Conservation (phyloP, 2,329 filamentous ascomycete species). For the Rhytidhysteron rufulum region DNA sequence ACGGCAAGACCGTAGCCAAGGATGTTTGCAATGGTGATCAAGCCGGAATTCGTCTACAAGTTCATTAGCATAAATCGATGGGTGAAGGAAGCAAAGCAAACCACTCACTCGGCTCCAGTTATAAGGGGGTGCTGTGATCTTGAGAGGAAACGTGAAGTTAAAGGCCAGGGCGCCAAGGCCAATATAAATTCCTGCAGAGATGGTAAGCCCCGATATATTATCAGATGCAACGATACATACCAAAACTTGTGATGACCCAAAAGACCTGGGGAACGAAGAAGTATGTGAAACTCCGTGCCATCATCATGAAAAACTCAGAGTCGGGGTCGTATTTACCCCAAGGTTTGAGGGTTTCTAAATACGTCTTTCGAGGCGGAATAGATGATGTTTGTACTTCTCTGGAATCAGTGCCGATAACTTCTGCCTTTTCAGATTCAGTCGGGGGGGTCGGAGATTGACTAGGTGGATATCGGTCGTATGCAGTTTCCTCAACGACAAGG, state of each 20-base stretch:
- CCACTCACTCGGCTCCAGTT: slow-evolving; percentile 16
- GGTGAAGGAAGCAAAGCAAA: neutral
- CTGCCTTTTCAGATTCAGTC: slow-evolving; percentile 11
- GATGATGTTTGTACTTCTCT: neutral
- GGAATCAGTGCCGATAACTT: slow-evolving; percentile 20
- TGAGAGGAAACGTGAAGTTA: slow-evolving; percentile 37
- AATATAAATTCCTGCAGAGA: slow-evolving; percentile 26
- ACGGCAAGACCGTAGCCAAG: slow-evolving; percentile 33
- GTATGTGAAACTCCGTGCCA: slow-evolving; percentile 31
- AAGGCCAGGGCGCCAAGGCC: slow-evolving; percentile 35
- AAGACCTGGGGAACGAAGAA: slow-evolving; percentile 35
- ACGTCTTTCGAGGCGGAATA: slow-evolving; percentile 23
- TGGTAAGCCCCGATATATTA: neutral
- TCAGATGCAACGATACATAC: slow-evolving; percentile 5
- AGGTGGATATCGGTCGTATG: slow-evolving; percentile 35
- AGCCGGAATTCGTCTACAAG: slow-evolving; percentile 17
- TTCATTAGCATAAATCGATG: neutral
- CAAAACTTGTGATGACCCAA: slow-evolving; percentile 36
- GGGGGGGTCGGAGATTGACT: slow-evolving; percentile 2
- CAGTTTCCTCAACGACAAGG: slow-evolving; percentile 58
- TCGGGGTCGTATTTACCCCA: slow-evolving; percentile 32
- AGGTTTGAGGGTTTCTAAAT: slow-evolving; percentile 25
- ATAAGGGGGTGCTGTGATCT: slow-evolving; percentile 31
- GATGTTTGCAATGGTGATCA: slow-evolving; percentile 32
- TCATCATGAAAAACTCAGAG: slow-evolving; percentile 33